These are phyloP conservation scores for Sisymbrium irio DNA, from an alignment of 345 rosid genomes.

Conservation along the genomic window DNA sequence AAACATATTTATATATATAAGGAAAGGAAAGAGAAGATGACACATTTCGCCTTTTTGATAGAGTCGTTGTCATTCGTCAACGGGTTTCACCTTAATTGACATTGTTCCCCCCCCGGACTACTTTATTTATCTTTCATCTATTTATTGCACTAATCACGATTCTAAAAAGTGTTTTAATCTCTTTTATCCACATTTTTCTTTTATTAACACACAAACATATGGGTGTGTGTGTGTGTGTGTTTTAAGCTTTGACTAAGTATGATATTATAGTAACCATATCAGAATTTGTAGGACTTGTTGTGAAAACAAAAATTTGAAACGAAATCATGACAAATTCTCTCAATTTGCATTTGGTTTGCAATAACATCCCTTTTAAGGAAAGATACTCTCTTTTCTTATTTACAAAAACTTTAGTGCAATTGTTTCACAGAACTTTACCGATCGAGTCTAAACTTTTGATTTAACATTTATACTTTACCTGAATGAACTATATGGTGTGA, in stretches of 20 bases:
- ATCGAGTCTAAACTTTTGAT: background rate
- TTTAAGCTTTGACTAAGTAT: background rate
- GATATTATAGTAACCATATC: background rate
- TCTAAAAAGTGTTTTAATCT: background rate
- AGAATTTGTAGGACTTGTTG: background rate
- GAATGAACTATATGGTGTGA: too few species aligned
- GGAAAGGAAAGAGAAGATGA: constrained; percentile 21
- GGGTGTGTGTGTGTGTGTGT: background rate
- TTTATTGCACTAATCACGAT: constrained; percentile 28
- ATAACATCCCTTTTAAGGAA: constrained; percentile 13
- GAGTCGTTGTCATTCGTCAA: constrained; percentile 27
- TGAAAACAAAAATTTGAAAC: background rate
- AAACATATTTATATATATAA: background rate
- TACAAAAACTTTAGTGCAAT: background rate
- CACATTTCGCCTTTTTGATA: constrained; percentile 21
- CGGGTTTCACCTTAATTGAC: constrained; percentile 11
- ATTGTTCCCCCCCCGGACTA: background rate
- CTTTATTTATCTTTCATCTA: background rate
- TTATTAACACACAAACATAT: background rate
- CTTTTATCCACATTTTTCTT: background rate
- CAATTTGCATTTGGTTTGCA: background rate
- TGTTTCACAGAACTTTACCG: background rate
- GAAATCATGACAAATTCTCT: background rate
- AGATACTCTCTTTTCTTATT: background rate
- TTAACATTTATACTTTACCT: too few species aligned